Conservation (phyloP, 805 yeast genomes). For the Trichomonascus vanleenenianus region DNA sequence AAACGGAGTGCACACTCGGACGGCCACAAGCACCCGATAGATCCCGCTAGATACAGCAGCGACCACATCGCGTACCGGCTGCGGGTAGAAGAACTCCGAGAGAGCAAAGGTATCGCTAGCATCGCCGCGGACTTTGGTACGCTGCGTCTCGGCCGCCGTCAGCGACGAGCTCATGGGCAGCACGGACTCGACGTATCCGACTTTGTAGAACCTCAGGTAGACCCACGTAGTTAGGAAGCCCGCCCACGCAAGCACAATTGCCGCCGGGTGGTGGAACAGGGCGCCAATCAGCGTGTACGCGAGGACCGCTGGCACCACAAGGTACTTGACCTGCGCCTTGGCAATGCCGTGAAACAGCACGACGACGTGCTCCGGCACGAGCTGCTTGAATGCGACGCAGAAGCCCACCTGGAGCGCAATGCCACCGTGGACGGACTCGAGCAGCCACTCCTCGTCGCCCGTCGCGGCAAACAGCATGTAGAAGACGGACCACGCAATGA, state of each 20-base stretch:
- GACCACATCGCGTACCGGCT: slow-evolving; percentile 42
- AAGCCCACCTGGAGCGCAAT: slow-evolving; percentile 49
- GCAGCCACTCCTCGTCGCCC: slow-evolving; percentile 16
- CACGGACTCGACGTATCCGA: slow-evolving; percentile 43
- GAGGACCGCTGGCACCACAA: slow-evolving; percentile 33
- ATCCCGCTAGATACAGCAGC: slow-evolving; percentile 42
- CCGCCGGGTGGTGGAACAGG: slow-evolving; percentile 17
- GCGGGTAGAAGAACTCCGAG: slow-evolving; percentile 73
- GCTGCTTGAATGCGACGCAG: slow-evolving; percentile 57
- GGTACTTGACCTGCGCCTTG: slow-evolving; percentile 36
- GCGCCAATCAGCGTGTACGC: slow-evolving; percentile 22
- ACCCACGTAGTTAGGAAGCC: slow-evolving; percentile 64
- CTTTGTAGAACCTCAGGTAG: slow-evolving; percentile 72
- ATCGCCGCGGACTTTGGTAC: slow-evolving; percentile 53
- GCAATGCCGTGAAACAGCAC: slow-evolving; percentile 39
- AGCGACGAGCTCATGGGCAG: slow-evolving; percentile 34
- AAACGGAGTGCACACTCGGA: slow-evolving; percentile 54
- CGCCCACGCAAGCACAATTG: slow-evolving; percentile 23
- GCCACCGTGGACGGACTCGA: slow-evolving; percentile 37
- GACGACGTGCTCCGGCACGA: slow-evolving; percentile 55
- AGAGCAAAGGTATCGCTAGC: slow-evolving; percentile 87
- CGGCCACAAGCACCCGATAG: slow-evolving; percentile 35
- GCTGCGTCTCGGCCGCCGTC: slow-evolving; percentile 10
- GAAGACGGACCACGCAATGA: slow-evolving; percentile 25
- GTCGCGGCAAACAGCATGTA: slow-evolving; percentile 17